Percentiles rank a stretch among this genome's conserved stretches.
phyloP scores from a whole-genome alignment of 176 grass and related monocot species.

The Elymus sibiricus region DNA sequence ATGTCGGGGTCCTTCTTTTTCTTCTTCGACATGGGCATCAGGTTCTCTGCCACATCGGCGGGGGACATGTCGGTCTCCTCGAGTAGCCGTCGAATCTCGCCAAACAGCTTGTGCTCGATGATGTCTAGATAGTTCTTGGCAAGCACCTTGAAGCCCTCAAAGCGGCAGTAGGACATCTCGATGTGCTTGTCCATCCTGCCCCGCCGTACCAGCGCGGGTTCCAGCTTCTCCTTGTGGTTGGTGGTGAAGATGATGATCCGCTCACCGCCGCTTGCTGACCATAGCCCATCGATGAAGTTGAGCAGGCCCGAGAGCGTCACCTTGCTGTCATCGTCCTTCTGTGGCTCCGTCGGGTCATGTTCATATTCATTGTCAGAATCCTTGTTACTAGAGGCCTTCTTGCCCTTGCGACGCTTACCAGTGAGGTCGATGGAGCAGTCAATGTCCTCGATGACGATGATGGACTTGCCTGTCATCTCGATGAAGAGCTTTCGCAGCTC shows the following conservation, averaged over 20 bases:
- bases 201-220: constrained; percentile 57
- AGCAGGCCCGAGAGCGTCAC: constrained; percentile 66
- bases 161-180: constrained; percentile 66
- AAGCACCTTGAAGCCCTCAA: constrained; percentile 61
- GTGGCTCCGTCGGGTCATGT: background rate
- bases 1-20: constrained; percentile 1
- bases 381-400: constrained; percentile 3
- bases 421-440: constrained; percentile 66
- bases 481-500: constrained; percentile 62
- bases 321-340: constrained; percentile 34
- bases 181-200: constrained; percentile 90
- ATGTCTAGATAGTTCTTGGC: constrained; percentile 50
- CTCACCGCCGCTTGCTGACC: constrained; percentile 74
- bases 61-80: constrained; percentile 51
- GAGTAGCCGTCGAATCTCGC: constrained; percentile 18
- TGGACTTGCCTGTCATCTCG: constrained; percentile 48
- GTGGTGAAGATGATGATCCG: constrained; percentile 76
- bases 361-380: background rate
- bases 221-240: constrained; percentile 65
- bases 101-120: constrained; percentile 22
- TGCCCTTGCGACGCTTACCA: constrained; percentile 36
- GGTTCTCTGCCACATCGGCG: constrained; percentile 60
- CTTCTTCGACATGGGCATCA: constrained; percentile 53
- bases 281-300: constrained; percentile 79
- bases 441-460: constrained; percentile 69